Evolutionary conservation across 176 grass and related monocot genomes (phyloP), one percentile per base, ranked within the genome.

Genomic region (Aegilops sharonensis): DNA sequence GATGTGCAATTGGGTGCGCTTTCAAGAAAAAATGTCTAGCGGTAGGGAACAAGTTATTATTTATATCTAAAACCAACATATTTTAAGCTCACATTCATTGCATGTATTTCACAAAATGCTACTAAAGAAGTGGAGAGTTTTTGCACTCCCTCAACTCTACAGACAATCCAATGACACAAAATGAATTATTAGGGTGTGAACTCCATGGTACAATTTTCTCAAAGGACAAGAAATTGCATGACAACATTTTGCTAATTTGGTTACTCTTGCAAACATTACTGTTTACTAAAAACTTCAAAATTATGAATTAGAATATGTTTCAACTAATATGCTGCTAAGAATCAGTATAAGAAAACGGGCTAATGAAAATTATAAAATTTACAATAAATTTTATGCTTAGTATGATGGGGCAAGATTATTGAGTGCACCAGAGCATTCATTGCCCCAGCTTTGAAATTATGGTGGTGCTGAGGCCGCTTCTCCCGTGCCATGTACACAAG

Each of bases 371-470:
- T 24, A 40, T 1, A 20, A 30, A 54, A 1, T 56, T 25, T 32
- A 72, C 42, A 56, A 43, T 50, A 50, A 50, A 24, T 83, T 70
- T 0, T 30, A 13, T 68, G 47, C n/a, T 62, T 90, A 34, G 50
- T 68, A 60, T 29, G 56, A 48, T 32, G 42, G 8, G 64, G 14
- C 23, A 47, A 86, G 29, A 14, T 72, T 36, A 57, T 9, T 11
- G 23, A 83, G 29, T 39, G 6, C 27, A 97, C 94, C 94, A 94
- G 69, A 78, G 92, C 85, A 48, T 97, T 97, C 87, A 97, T 93
- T 59, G 90, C 92, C 75, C 95, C 92, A 78, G 95, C 92, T 80
- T 97, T 97, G 87, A 97, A 97, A 83, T 94, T 89, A 62, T 98
- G 95, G 50, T 87, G 93, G 36, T 88, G 34, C 10, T 90, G 50